These are phyloP conservation scores for Kwoniella shandongensis DNA, from an alignment of 768 basidiomycete genomes.

Conservation along the genomic window DNA sequence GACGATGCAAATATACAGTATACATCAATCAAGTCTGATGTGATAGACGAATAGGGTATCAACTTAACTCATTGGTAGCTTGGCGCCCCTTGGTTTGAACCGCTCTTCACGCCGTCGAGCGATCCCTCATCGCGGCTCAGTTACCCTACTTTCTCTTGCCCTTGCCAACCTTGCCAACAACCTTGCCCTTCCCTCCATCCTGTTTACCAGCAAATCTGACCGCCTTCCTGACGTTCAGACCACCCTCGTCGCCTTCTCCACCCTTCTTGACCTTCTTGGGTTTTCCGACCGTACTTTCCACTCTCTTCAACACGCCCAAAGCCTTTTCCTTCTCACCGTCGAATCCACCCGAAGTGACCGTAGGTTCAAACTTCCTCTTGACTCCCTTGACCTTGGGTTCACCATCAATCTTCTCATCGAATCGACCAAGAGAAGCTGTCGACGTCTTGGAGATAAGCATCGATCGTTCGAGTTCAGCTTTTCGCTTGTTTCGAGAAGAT, in stretches of 20 bases:
- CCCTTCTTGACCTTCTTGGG: slow-evolving; percentile 62
- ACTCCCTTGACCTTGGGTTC: slow-evolving; percentile 81
- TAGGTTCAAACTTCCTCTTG: slow-evolving; percentile 93
- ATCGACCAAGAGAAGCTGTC: slow-evolving; percentile 91
- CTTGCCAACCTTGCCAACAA: slow-evolving; percentile 18
- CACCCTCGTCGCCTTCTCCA: slow-evolving; percentile 58
- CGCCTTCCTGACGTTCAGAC: slow-evolving; percentile 86
- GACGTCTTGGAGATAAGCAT: slow-evolving; percentile 74
- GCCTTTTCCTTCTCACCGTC: slow-evolving; percentile 70
- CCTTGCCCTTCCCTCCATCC: slow-evolving; percentile 54
- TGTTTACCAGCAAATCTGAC: slow-evolving; percentile 59
- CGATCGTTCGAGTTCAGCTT: slow-evolving; percentile 71
- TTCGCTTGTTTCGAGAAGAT: slow-evolving; percentile 59
- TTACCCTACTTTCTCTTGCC: slow-evolving; percentile 14
- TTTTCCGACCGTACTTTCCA: slow-evolving; percentile 64
- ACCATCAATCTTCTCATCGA: slow-evolving; percentile 84
- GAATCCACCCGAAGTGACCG: slow-evolving; percentile 60
- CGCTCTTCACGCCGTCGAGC: background rate
- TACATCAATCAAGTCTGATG: too few relatives aligned
- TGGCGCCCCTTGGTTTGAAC: too few relatives aligned
- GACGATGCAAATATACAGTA: too few relatives aligned
- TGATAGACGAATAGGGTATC: too few relatives aligned
- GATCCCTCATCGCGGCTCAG: background rate
- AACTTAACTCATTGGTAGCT: too few relatives aligned
- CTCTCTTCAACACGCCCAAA: slow-evolving; percentile 70